Evolutionary conservation across 2,329 filamentous ascomycete genomes (phyloP), one percentile per base, ranked within the genome.

Genomic region (Nemania diffusa): DNA sequence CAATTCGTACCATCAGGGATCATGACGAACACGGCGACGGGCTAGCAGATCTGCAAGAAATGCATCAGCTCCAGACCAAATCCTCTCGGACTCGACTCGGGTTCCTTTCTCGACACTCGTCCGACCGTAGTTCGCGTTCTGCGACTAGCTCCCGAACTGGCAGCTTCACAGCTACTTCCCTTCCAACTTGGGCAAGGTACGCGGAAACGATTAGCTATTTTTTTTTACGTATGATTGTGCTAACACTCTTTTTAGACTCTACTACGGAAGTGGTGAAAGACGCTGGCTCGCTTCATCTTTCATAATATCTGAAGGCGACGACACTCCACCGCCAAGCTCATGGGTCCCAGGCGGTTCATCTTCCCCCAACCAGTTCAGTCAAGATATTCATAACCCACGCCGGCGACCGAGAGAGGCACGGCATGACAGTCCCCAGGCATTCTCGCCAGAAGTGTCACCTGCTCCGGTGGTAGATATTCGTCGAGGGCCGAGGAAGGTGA

Each of bases 191-290:
- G 87, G 87, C 86, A 29, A 82, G 78, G 82, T 85, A 78, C 74
- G 78, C 62, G 24, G 57, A 29, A n/a, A 27, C 5, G 29, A 37
- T 24, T 34, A 6, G 13, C n/a, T 17, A 13, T 4, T 29, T 44
- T n/a, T 17, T 17, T 8, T 26, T 53, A 46, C 15, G 6, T 15
- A 37, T 29, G 11, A 17, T 52, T 11, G 22, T 57, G 24, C 46
- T 69, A 55, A 70, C 40, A 22, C 37, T n/a, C 55, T 50, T 78
- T 80, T 79, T 46, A 88, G 84, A 71, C 80, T 92, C 17, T 94
- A 93, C 78, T 94, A 94, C 76, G 88, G 88, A 40, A 89, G 88
- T 60, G 89, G 90, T 57, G 89, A 87, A 77, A 84, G 83, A 68
- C 84, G 80, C 53, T 87, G 80, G 64, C 78, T 91, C 55, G 81